Evolutionary conservation across 441 rosid species (phyloP).

Genomic region (Kokia cookei): DNA sequence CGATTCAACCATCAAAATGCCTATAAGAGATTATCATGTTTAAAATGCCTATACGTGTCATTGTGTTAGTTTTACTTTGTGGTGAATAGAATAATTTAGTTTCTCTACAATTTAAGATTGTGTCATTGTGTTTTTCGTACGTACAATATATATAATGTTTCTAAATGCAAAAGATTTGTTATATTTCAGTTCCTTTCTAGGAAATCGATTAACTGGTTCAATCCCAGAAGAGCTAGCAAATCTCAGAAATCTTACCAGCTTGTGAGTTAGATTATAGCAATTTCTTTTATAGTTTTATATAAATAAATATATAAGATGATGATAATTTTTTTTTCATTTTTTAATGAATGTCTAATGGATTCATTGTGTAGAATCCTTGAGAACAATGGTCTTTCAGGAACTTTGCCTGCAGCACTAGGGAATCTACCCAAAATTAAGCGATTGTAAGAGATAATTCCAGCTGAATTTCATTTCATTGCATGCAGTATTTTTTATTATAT

Average conservation of each 20-base stretch:
- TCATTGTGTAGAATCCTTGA: slow-evolving; percentile 23
- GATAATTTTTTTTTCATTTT: not conserved
- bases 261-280: slow-evolving; percentile 32
- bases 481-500: not conserved
- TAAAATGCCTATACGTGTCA: too few species aligned
- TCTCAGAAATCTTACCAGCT: not conserved
- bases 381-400: slow-evolving; percentile 26
- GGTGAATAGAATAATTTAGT: too few species aligned
- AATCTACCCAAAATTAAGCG: slow-evolving; percentile 18
- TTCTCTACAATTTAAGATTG: too few species aligned
- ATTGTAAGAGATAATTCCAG: slow-evolving; percentile 31
- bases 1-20: too few species aligned
- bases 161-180: not conserved
- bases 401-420: slow-evolving; percentile 27
- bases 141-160: not conserved
- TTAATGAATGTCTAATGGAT: too few species aligned
- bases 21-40: too few species aligned
- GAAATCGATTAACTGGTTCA: too few species aligned
- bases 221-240: too few species aligned
- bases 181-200: slow-evolving; percentile 20
- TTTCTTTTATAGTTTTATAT: too few species aligned
- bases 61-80: too few species aligned
- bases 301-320: too few species aligned
- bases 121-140: too few species aligned
- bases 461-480: not conserved